Evolutionary conservation across 2,329 filamentous ascomycete genomes (phyloP).

Genomic region (Neofusicoccum sp.): DNA sequence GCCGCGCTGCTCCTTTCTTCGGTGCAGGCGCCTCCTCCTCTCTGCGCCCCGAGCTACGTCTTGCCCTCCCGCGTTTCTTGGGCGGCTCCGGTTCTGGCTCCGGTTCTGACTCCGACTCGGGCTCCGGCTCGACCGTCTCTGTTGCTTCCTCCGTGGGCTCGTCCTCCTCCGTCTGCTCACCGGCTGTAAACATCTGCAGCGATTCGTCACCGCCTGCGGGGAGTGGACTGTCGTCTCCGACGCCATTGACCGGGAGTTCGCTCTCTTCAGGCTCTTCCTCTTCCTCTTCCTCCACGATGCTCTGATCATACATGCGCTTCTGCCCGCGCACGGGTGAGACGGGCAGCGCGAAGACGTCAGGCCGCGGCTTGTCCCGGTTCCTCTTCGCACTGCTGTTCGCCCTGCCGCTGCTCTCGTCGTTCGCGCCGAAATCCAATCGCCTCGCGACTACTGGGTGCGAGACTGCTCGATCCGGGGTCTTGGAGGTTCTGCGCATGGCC

Average conservation of each 20-base stretch:
- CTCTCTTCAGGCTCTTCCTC: conserved; percentile 30
- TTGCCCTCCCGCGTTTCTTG: conserved; percentile 21
- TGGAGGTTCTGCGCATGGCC: conserved; percentile 43
- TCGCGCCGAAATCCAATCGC: conserved; percentile 51
- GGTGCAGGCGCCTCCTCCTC: conserved; percentile 18
- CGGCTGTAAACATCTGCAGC: conserved; percentile 24
- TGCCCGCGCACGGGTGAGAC: conserved; percentile 29
- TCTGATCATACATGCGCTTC: conserved; percentile 32
- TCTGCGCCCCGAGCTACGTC: conserved; percentile 29
- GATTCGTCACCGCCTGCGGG: conserved; percentile 32
- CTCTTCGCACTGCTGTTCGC: conserved; percentile 29
- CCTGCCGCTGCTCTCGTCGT: conserved; percentile 29
- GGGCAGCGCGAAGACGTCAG: conserved; percentile 34
- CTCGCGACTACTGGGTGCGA: conserved; percentile 50
- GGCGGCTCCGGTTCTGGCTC: conserved; percentile 17
- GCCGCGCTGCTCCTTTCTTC: conserved; percentile 5
- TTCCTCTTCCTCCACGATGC: conserved; percentile 32
- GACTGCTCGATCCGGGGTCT: conserved; percentile 30
- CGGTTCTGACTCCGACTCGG: conserved; percentile 22
- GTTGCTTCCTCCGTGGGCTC: conserved; percentile 23
- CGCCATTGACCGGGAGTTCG: conserved; percentile 21
- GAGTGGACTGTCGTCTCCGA: conserved; percentile 31
- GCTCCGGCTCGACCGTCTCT: conserved; percentile 25
- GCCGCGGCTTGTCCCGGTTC: conserved; percentile 29
- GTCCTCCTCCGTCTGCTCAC: conserved; percentile 30